These are phyloP conservation scores for Bacterosira constricta DNA, from an alignment of 108 stramenopile genomes.

Conservation along the genomic window DNA sequence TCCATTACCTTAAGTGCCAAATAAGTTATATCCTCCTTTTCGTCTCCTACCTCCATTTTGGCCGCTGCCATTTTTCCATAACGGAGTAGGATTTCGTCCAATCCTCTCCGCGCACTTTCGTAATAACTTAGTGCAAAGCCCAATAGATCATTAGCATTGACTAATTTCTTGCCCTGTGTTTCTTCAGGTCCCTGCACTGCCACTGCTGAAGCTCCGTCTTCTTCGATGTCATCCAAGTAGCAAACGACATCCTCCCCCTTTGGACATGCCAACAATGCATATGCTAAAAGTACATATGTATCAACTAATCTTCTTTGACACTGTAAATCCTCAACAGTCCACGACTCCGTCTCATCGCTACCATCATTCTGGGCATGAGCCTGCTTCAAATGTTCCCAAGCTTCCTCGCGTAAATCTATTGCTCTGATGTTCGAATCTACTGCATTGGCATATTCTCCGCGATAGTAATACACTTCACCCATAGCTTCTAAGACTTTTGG, in stretches of 20 bases:
- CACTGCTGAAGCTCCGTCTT: not conserved
- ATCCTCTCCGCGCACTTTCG: slow-evolving; percentile 68
- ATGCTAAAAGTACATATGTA: slow-evolving; percentile 69
- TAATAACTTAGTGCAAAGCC: slow-evolving; percentile 78
- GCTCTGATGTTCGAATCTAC: slow-evolving; percentile 79
- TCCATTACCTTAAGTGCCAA: slow-evolving; percentile 77
- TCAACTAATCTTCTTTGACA: slow-evolving; percentile 64
- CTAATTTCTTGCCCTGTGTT: slow-evolving; percentile 33
- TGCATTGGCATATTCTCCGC: slow-evolving; percentile 65
- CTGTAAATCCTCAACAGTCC: slow-evolving; percentile 48
- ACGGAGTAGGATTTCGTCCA: slow-evolving; percentile 63
- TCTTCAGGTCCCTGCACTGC: not conserved
- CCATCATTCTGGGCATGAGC: not conserved
- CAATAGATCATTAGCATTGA: slow-evolving; percentile 62
- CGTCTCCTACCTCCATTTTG: slow-evolving; percentile 50
- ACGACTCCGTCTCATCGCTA: slow-evolving; percentile 5
- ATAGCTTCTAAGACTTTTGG: slow-evolving; percentile 72
- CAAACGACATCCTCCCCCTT: slow-evolving; percentile 65
- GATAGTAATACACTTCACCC: slow-evolving; percentile 63
- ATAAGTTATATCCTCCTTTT: slow-evolving; percentile 80
- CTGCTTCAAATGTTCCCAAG: slow-evolving; percentile 32
- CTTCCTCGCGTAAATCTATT: slow-evolving; percentile 58
- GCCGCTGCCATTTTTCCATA: slow-evolving; percentile 66
- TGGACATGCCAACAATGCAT: slow-evolving; percentile 72
- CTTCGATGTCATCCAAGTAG: slow-evolving; percentile 34